phyloP scores from a whole-genome alignment of 192 early-diverging fungal genomes.

The Coemansia aciculifera region DNA sequence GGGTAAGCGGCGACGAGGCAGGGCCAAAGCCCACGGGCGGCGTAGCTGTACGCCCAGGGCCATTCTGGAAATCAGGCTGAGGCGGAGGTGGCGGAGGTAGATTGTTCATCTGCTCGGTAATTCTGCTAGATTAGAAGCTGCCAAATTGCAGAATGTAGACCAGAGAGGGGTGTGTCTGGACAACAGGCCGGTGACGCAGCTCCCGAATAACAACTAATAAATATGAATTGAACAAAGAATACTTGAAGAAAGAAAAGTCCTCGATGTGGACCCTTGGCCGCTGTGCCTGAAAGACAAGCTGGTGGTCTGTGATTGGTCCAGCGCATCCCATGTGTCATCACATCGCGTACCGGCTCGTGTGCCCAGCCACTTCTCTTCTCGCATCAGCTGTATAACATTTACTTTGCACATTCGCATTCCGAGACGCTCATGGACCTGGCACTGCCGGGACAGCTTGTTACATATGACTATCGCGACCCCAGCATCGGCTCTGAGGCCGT shows the following conservation, averaged over 20 bases:
- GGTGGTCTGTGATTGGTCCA: slow-evolving; percentile 34
- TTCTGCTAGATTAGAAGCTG: slow-evolving; percentile 1
- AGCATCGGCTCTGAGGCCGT: neutral
- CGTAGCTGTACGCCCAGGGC: slow-evolving; percentile 25
- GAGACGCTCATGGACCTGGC: slow-evolving; percentile 31
- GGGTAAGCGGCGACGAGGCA: slow-evolving; percentile 50
- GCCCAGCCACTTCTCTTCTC: neutral
- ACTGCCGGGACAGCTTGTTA: slow-evolving; percentile 38
- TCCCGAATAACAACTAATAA: neutral
- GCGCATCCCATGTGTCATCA: slow-evolving; percentile 11
- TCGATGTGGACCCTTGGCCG: neutral
- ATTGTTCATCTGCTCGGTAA: slow-evolving; percentile 21
- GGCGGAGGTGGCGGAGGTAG: slow-evolving; percentile 32
- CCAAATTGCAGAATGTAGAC: neutral
- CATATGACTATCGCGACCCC: slow-evolving; percentile 36
- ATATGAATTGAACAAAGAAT: neutral
- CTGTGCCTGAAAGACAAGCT: slow-evolving; percentile 2
- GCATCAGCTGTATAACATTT: neutral
- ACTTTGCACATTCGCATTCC: neutral
- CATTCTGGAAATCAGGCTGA: slow-evolving; percentile 18
- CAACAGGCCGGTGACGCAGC: neutral
- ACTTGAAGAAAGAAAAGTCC: neutral
- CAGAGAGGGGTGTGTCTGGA: neutral
- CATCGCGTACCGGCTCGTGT: neutral
- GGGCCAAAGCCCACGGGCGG: slow-evolving; percentile 50